Base-by-base conservation (phyloP, 148 eudicot genomes). In the Arctostaphylos glauca region DNA sequence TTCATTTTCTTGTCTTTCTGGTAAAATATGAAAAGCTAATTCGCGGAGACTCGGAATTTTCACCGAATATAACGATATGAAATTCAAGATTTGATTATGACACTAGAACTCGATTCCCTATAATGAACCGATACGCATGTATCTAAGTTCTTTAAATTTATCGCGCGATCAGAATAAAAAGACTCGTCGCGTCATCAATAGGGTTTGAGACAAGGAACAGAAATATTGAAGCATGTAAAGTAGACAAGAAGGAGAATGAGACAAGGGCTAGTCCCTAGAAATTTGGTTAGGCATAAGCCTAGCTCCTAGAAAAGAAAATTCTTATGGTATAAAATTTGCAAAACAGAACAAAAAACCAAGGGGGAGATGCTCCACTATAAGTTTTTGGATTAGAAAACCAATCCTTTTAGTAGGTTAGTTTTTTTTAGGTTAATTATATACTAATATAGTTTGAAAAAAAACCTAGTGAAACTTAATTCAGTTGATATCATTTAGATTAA, bases 1-100 rank as follows among this genome's bases (percentile, higher is more conserved):
- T 79, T 79, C 81, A 60, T 59, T 79, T 79, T 79, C 81, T 60
- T 60, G 71, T 59, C 43, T 78, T 52, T 31, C 4, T 0, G 64
- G 64, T 23, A 54, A 77, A 54, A 25, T 50, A 2, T 44, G 77
- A 1, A 58, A 10, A 18, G 18, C 13, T 47, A 7, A 79, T 60
- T 79, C 13, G 81, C 81, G 43, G 81, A 55, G 72, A n/a, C 41
- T 46, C 8, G 43, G 60, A 46, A 41, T 18, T 59, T 31, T 31
- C 38, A 31, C 38, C 38, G 38, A 9, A 23, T 14, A 2, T 5
- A 5, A 41, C 16, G 52, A 21, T 38, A 10, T 46, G 41, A 9
- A 46, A 60, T 60, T 43, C 54, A 56, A 50, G 50, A 23, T 38
- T 25, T 25, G 18, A 25, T 50, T 53, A 7, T 15, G 47, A 76